Conservation (phyloP, 2,329 filamentous ascomycete genomes). For the Cercospora beticola region DNA sequence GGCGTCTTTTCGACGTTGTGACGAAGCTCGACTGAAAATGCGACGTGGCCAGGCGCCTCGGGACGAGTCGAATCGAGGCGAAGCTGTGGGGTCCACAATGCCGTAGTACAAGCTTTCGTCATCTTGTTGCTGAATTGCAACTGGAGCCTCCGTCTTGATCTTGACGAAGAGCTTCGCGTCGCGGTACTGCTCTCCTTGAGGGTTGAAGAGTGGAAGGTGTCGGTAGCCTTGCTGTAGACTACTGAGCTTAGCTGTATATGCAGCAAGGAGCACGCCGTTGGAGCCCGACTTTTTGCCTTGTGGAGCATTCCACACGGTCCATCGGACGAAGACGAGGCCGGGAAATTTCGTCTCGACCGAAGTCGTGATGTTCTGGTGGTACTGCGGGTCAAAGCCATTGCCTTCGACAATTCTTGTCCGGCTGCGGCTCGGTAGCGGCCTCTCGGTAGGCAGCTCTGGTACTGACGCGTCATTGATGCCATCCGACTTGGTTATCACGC, state of each 20-base stretch:
- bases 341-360: conserved; percentile 90
- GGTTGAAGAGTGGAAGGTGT: conserved; percentile 84
- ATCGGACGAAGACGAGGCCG: conserved; percentile 88
- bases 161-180: conserved; percentile 94
- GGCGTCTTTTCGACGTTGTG: conserved; percentile 39
- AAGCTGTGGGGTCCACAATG: conserved; percentile 28
- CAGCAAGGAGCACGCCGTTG: conserved; percentile 67
- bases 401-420: conserved; percentile 78
- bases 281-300: conserved; percentile 68
- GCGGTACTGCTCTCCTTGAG: conserved; percentile 85
- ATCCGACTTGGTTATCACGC: conserved; percentile 65
- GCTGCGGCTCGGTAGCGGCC: conserved; percentile 71
- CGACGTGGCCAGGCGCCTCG: conserved; percentile 42
- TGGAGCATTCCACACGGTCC: conserved; percentile 83
- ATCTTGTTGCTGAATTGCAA: conserved; percentile 29
- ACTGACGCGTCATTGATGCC: conserved; percentile 65
- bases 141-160: conserved; percentile 61
- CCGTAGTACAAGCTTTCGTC: conserved; percentile 32
- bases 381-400: conserved; percentile 92
- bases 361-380: conserved; percentile 76
- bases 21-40: conserved; percentile 47
- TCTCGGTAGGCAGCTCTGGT: conserved; percentile 64
- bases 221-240: conserved; percentile 90
- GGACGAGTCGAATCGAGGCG: conserved; percentile 35
- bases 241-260: conserved; percentile 87